A percentile compares a stretch with the other conserved stretches of the same genome.
Evolutionary conservation across 148 eudicot species (phyloP).

Genomic region (Bassia scoparia): DNA sequence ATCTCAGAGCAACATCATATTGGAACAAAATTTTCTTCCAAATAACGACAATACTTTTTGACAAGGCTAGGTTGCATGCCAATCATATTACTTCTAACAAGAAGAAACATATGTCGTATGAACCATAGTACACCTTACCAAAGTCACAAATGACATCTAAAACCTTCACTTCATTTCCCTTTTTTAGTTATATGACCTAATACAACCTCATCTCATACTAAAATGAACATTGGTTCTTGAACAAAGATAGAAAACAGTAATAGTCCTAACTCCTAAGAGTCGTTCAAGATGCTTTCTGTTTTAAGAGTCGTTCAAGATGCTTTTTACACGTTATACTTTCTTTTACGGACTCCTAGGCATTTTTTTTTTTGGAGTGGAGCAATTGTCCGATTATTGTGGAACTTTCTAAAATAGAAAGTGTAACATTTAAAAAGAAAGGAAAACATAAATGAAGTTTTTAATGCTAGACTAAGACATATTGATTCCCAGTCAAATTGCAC

Average conservation of each 20-base stretch:
- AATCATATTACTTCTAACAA: conserved; percentile 4
- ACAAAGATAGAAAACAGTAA: too few species aligned
- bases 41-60: neutral
- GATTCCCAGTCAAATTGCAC: neutral
- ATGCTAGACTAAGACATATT: neutral
- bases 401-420: too few species aligned
- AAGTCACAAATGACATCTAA: neutral
- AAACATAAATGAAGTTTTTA: neutral
- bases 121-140: neutral
- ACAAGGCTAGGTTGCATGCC: neutral
- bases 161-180: neutral
- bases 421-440: too few species aligned
- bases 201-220: neutral
- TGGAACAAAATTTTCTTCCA: neutral
- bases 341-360: too few species aligned
- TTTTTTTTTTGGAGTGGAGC: too few species aligned
- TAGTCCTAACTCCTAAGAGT: too few species aligned
- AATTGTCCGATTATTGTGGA: too few species aligned
- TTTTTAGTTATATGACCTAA: neutral
- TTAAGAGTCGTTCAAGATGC: too few species aligned
- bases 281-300: too few species aligned
- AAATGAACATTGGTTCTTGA: neutral
- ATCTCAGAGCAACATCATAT: neutral
- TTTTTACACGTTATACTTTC: too few species aligned
- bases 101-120: neutral